Evolutionary conservation across 2,329 filamentous ascomycete genomes (phyloP).

Genomic region (Ciborinia camelliae): DNA sequence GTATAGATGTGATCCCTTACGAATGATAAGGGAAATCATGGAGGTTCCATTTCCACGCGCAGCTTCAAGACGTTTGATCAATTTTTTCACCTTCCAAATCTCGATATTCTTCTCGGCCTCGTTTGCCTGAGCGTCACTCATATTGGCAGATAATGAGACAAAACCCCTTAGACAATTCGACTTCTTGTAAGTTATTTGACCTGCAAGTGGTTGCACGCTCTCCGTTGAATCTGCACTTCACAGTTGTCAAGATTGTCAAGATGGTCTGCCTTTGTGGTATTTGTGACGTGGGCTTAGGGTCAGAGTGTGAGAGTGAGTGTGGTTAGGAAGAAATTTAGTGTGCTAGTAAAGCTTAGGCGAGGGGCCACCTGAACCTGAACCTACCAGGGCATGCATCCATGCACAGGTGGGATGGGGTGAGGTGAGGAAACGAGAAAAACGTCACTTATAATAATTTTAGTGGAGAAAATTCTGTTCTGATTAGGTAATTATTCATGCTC

Average conservation of each 20-base stretch:
- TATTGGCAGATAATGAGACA: slow-evolving; percentile 49
- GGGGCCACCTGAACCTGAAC: too few species aligned
- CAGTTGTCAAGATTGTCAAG: slow-evolving; percentile 13
- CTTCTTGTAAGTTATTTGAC: neutral
- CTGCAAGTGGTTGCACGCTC: slow-evolving; percentile 10
- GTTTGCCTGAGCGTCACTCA: slow-evolving; percentile 82
- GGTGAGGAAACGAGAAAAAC: too few species aligned
- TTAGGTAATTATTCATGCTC: too few species aligned
- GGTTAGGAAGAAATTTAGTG: slow-evolving; percentile 13
- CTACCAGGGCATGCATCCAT: too few species aligned
- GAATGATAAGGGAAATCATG: slow-evolving; percentile 99
- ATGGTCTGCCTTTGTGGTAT: slow-evolving; percentile 12
- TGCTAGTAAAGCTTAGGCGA: slow-evolving; percentile 16
- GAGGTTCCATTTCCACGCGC: slow-evolving; percentile 97
- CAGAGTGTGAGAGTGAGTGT: neutral
- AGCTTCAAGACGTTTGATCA: slow-evolving; percentile 97
- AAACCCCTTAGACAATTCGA: slow-evolving; percentile 10
- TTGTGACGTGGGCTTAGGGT: slow-evolving; percentile 15
- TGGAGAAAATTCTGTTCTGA: neutral
- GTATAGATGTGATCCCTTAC: slow-evolving; percentile 50
- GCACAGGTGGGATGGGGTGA: too few species aligned
- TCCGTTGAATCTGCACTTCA: slow-evolving; percentile 17
- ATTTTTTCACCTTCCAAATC: slow-evolving; percentile 98
- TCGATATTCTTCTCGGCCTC: slow-evolving; percentile 97
- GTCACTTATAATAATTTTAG: neutral